Conservation (phyloP, 768 basidiomycete species). For the Zangia roseola region DNA sequence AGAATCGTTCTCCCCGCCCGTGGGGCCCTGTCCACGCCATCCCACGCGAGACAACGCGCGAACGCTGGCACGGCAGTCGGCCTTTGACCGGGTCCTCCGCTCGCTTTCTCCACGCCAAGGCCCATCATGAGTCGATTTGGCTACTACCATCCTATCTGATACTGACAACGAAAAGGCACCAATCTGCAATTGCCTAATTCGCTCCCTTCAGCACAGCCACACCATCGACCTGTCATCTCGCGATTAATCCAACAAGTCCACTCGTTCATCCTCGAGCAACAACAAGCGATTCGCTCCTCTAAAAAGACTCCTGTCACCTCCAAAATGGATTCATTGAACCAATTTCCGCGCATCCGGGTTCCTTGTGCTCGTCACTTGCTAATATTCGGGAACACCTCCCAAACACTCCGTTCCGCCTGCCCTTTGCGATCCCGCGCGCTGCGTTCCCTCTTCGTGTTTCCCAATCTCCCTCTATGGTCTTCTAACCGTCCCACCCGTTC, state of each 20-base stretch:
- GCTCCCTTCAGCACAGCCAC: neutral
- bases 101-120: neutral
- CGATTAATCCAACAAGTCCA: too few species aligned
- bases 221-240: too few species aligned
- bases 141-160: too few species aligned
- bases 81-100: neutral
- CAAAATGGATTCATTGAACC: constrained; percentile 1
- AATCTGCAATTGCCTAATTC: too few species aligned
- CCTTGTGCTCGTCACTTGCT: neutral
- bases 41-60: constrained; percentile 4
- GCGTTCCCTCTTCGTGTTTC: neutral
- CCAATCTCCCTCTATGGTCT: too few species aligned
- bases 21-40: neutral
- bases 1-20: constrained; percentile 3
- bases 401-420: neutral
- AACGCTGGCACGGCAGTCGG: constrained; percentile 4
- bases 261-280: constrained; percentile 2
- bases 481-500: neutral
- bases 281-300: too few species aligned
- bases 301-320: neutral
- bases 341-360: constrained; percentile 12
- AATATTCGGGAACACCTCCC: neutral
- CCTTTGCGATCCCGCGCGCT: neutral
- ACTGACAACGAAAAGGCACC: too few species aligned
- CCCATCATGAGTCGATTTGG: too few species aligned